Evolutionary conservation across 345 rosid species (phyloP), one percentile per base, ranked within the genome.

Genomic region (Barbarea vulgaris): DNA sequence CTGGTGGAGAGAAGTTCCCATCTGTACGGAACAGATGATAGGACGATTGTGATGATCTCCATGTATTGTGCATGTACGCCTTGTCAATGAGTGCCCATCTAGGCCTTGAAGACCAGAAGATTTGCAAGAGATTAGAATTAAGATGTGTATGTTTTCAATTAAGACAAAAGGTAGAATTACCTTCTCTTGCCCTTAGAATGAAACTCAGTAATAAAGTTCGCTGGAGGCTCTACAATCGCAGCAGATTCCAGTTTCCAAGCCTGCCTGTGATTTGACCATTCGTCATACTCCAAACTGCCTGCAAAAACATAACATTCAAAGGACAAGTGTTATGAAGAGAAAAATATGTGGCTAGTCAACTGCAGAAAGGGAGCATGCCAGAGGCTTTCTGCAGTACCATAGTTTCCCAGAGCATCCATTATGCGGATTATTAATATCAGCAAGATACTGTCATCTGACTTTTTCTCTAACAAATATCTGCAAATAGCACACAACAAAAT

Each of bases 181-280:
- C 99, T 90, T 86, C 91, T 90, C 83, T 86, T 95, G 77, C 97
- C 97, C 83, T 85, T 86, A 71, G 96, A 86, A 83, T 90, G 92
- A 67, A 88, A 84, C 52, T 89, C 84, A 52, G 86, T 89, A 57
- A 95, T 89, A 85, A 89, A 95, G 83, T 95, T 95, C 74, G 87
- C 81, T 47, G 99, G 88, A 84, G 99, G 99, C 84, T 95, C 99
- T 46, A 89, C 76, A 75, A 92, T 88, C 58, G 97, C 97, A 78
- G 99, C 91, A 76, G 97, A 92, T 81, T 95, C 97, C 84, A 92
- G 83, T 87, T 91, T 95, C 99, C 97, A 91, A 70, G 93, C 95
- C 85, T 92, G 99, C 83, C 97, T 85, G 83, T 95, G 99, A 86
- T 92, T 88, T 70, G 89, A 85, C 97, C 97, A 92, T 81, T 92